Base-by-base conservation (phyloP, 2,329 filamentous ascomycete genomes). In the Triangularia setosa region DNA sequence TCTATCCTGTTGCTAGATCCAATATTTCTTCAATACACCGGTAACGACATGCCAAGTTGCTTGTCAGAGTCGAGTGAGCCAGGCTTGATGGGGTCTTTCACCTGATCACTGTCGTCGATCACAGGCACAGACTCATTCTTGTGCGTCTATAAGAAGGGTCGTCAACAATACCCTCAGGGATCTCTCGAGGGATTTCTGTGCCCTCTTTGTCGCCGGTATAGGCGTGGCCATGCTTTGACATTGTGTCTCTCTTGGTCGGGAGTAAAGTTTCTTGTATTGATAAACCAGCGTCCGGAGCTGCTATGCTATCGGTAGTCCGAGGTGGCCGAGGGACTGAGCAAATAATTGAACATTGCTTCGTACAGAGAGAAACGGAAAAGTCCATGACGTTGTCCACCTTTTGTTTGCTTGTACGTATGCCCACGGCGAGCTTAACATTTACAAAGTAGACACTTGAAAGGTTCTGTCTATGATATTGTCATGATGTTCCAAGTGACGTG, bases 71-170 rank as follows among this genome's bases (percentile, higher is more conserved):
- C 68, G 0, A 67, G 64, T 8, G 54, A 27, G 11, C 57, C 63
- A 0, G 33, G 54, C 1, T 40, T 14, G 5, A 68, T 61, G 2
- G 64, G 67, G 4, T 69, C 67, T 24, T 67, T 64, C 1, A 69
- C 40, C 0, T 54, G 55, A 16, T 53, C 66, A 4, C 64, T 64
- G 33, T 70, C 67, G 35, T 67, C 67, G 0, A 70, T 57, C 2
- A 70, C 69, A 16, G 65, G 66, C 2, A 69, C 33, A 1, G 65
- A 12, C 30, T 67, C 65, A 4, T 52, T 63, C 12, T 40, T 30
- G 16, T 44, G 11, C 0, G 66, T 68, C 54, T 69, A 65, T 70
- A 69, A 0, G 68, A 69, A 1, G 67, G 63, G 58, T 69, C 68
- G 56, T 64, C 64, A 33, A 69, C 63, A 4, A 65, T 60, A 21